phyloP scores from a whole-genome alignment of 2,329 filamentous ascomycete species.

The Ophiosphaerella narmari region DNA sequence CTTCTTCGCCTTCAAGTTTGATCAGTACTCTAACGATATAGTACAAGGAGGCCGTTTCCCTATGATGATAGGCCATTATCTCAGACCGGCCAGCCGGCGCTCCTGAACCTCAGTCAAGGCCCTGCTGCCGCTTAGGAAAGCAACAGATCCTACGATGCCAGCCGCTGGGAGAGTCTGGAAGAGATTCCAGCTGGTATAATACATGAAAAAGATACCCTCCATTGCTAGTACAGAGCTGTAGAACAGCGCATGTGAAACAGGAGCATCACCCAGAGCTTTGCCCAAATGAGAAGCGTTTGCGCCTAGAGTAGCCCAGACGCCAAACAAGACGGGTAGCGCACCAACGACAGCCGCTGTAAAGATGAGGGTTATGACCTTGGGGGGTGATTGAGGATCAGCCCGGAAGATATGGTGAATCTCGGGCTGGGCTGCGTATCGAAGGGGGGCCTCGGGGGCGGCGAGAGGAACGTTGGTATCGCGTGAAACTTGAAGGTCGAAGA shows the following conservation, averaged over 20 bases:
- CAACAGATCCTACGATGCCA: conserved; percentile 67
- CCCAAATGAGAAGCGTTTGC: conserved; percentile 80
- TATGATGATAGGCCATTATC: conserved; percentile 46
- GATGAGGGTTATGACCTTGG: conserved; percentile 75
- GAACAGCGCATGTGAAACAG: conserved; percentile 81
- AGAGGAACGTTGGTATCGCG: conserved; percentile 65
- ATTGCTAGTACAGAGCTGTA: conserved; percentile 85
- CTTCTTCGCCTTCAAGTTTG: not conserved
- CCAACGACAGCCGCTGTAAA: conserved; percentile 76
- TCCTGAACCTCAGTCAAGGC: conserved; percentile 92
- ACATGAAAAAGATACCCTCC: conserved; percentile 91
- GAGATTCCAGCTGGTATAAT: conserved; percentile 90
- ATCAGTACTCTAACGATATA: not conserved
- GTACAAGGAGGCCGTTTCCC: not conserved
- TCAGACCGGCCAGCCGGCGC: conserved; percentile 74
- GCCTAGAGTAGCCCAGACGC: conserved; percentile 76
- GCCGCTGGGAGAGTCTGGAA: conserved; percentile 85
- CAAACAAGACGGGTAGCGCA: conserved; percentile 73
- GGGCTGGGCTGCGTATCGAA: conserved; percentile 81
- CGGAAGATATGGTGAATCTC: conserved; percentile 94
- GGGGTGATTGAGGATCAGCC: conserved; percentile 76
- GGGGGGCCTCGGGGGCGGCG: conserved; percentile 66
- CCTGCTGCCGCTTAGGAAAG: conserved; percentile 85
- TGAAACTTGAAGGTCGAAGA: conserved; percentile 74
- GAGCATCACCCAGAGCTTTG: conserved; percentile 75